phyloP scores from a whole-genome alignment of 345 rosid species.

The Carallia pectinifolia region DNA sequence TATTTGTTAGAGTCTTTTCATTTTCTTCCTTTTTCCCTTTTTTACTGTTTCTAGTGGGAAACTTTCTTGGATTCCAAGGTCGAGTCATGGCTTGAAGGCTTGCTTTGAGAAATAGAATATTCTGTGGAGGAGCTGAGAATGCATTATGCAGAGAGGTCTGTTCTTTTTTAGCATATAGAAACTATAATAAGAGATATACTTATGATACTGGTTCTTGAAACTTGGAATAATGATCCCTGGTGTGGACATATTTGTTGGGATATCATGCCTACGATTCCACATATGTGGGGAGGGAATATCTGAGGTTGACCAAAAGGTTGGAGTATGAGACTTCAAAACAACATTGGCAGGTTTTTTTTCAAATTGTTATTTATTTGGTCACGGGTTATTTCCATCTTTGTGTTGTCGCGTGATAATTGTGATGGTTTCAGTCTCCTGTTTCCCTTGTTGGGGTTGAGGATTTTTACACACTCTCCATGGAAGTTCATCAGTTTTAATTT shows the following conservation, averaged over 20 bases:
- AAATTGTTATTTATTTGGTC: not conserved
- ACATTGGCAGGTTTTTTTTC: not conserved
- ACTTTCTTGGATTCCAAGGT: too few relatives aligned
- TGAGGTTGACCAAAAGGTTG: slow-evolving; percentile 46
- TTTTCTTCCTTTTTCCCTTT: not conserved
- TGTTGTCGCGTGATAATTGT: not conserved
- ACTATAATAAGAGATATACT: too few relatives aligned
- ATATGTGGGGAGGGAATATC: slow-evolving; percentile 82
- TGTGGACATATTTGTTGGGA: slow-evolving; percentile 90
- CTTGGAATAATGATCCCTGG: slow-evolving; percentile 40
- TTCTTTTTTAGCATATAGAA: too few relatives aligned
- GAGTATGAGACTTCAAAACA: slow-evolving; percentile 81
- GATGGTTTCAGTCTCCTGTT: not conserved
- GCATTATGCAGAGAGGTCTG: too few relatives aligned
- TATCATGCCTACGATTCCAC: slow-evolving; percentile 76
- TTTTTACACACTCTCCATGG: too few relatives aligned
- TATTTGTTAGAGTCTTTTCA: slow-evolving; percentile 22
- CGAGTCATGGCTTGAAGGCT: too few relatives aligned
- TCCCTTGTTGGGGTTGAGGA: too few relatives aligned
- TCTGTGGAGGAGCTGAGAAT: too few relatives aligned
- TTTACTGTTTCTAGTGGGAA: not conserved
- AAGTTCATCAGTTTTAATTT: too few relatives aligned
- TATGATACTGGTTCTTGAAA: slow-evolving; percentile 12
- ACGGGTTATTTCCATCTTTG: not conserved
- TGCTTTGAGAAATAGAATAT: too few relatives aligned